Evolutionary conservation across 2,329 filamentous ascomycete genomes (phyloP).

Genomic region (Diplocarpon mali): DNA sequence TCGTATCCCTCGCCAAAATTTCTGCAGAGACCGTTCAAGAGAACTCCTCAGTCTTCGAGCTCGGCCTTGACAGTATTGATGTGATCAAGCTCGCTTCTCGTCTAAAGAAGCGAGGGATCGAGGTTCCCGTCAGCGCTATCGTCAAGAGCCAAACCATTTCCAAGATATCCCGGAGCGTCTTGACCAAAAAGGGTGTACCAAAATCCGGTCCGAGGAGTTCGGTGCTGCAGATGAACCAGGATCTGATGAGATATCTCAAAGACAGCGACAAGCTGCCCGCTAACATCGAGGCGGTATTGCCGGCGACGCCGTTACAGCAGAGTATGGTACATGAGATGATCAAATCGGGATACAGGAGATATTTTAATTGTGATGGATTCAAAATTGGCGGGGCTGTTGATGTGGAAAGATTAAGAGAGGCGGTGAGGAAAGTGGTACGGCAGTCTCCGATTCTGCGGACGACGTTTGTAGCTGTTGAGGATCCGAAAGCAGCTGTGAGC

Average conservation of each 20-base stretch:
- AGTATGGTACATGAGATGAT: conserved; percentile 77
- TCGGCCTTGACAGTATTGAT: conserved; percentile 89
- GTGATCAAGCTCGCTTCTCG: conserved; percentile 72
- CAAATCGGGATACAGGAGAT: conserved; percentile 59
- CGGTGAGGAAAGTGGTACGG: conserved; percentile 50
- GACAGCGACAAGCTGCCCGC: conserved; percentile 28
- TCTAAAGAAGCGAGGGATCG: conserved; percentile 48
- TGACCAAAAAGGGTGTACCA: conserved; percentile 5
- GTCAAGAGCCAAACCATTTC: conserved; percentile 61
- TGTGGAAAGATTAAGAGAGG: conserved; percentile 40
- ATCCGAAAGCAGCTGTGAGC: conserved; percentile 41
- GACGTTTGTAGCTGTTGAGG: conserved; percentile 55
- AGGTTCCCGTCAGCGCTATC: conserved; percentile 62
- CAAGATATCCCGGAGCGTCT: conserved; percentile 37
- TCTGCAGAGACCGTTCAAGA: conserved; percentile 40
- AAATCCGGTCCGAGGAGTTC: conserved; percentile 1
- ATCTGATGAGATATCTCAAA: conserved; percentile 31
- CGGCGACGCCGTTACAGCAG: conserved; percentile 76
- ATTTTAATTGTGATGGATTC: conserved; percentile 78
- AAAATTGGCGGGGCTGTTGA: conserved; percentile 46
- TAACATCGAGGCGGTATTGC: conserved; percentile 49
- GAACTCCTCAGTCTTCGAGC: conserved; percentile 59
- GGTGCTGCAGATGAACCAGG: conserved; percentile 22
- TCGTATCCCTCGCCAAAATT: conserved; percentile 50
- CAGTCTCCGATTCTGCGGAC: conserved; percentile 65